Percentiles rank a stretch among this genome's conserved stretches.
Evolutionary conservation across 176 grass and related monocot species (phyloP).

Genomic region (Carex parvula): DNA sequence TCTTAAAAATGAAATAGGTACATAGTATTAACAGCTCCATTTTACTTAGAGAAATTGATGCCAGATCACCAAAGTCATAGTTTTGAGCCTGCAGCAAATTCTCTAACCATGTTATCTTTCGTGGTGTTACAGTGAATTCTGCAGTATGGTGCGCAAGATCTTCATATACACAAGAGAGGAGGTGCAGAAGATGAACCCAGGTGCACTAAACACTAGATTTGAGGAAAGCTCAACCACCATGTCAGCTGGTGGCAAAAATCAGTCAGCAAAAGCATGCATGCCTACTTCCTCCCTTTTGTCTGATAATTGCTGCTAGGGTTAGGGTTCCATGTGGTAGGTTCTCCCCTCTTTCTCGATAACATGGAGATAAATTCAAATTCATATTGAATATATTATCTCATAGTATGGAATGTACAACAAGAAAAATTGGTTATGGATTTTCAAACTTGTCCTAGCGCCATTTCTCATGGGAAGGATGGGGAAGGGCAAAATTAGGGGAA

Average conservation of each 20-base stretch:
- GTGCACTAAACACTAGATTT: conserved; percentile 44
- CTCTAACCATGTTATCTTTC: neutral
- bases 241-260: conserved; percentile 35
- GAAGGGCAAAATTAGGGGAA: neutral
- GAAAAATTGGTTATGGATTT: neutral
- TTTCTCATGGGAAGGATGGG: neutral
- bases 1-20: neutral
- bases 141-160: conserved; percentile 82
- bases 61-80: neutral
- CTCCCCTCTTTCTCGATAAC: neutral
- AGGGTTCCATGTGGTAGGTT: conserved; percentile 16
- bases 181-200: conserved; percentile 84
- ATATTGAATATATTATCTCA: neutral
- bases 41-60: neutral
- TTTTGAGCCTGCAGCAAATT: neutral
- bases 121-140: conserved; percentile 68
- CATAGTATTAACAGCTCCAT: neutral
- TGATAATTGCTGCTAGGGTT: conserved; percentile 53
- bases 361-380: conserved; percentile 9
- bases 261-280: conserved; percentile 22
- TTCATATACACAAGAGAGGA: conserved; percentile 83
- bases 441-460: neutral
- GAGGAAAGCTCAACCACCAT: conserved; percentile 58
- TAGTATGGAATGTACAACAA: neutral
- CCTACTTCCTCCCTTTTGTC: conserved; percentile 41